Percentiles rank a stretch among this genome's conserved stretches.
Conservation (phyloP, 495 filamentous ascomycete species). For the Tuber magnatum region DNA sequence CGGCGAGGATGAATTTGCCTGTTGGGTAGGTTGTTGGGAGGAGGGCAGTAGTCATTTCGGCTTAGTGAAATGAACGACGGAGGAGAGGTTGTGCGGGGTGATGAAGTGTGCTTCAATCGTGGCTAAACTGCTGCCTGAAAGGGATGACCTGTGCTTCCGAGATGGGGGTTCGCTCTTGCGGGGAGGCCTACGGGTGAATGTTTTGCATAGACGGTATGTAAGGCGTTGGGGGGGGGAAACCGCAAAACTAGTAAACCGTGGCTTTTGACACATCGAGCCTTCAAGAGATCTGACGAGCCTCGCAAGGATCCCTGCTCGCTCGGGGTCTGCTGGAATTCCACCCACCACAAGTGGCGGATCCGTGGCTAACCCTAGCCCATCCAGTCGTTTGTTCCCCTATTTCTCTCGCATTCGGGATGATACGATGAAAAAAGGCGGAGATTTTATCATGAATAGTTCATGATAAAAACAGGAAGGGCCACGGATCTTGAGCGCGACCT, state of each 20-base stretch:
- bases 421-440: not conserved
- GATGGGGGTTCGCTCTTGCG: not conserved
- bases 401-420: too few species aligned
- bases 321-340: too few species aligned
- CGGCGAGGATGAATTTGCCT: constrained; percentile 39
- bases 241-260: not conserved
- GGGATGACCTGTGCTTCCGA: not conserved
- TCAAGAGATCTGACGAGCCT: not conserved
- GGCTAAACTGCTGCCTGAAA: not conserved
- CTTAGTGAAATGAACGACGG: not conserved
- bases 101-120: not conserved
- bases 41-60: constrained; percentile 30
- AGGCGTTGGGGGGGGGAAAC: not conserved
- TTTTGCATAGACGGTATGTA: not conserved
- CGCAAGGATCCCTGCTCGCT: not conserved
- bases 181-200: not conserved
- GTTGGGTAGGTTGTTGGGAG: constrained; percentile 32
- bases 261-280: not conserved
- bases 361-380: not conserved
- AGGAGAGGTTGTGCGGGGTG: not conserved
- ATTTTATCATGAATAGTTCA: too few species aligned
- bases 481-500: too few species aligned
- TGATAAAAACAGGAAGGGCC: too few species aligned
- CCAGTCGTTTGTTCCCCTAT: too few species aligned
- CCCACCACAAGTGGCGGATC: not conserved